Conservation (phyloP, 345 rosid species). For the Carallia pectinifolia region DNA sequence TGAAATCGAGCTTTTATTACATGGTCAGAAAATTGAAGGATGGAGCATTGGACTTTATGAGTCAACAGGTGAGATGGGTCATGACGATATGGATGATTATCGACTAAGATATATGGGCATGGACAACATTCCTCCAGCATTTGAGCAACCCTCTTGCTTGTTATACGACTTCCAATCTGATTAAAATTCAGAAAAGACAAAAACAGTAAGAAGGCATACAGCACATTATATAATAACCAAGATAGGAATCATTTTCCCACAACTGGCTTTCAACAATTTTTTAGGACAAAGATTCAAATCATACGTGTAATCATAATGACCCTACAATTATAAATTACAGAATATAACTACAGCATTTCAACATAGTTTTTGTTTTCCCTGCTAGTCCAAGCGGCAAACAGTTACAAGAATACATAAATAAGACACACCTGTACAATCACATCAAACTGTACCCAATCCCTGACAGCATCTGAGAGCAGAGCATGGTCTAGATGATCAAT, state of each 20-base stretch:
- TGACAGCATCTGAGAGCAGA: constrained; percentile 67
- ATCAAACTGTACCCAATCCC: constrained; percentile 55
- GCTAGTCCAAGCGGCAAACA: not conserved
- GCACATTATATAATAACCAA: not conserved
- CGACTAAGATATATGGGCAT: constrained; percentile 71
- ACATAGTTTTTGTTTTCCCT: not conserved
- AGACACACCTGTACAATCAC: constrained; percentile 73
- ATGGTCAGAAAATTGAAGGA: constrained; percentile 55
- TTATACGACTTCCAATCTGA: constrained; percentile 90
- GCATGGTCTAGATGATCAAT: constrained; percentile 88
- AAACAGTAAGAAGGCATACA: constrained; percentile 17
- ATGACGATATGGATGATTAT: constrained; percentile 76
- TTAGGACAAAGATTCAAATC: too few relatives aligned
- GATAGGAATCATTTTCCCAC: too few relatives aligned
- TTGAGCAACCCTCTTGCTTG: constrained; percentile 77
- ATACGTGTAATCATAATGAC: too few relatives aligned
- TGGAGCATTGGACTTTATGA: constrained; percentile 77
- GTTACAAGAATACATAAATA: not conserved
- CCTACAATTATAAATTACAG: not conserved
- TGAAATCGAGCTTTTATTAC: constrained; percentile 49
- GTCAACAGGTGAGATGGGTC: constrained; percentile 93
- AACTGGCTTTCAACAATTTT: too few relatives aligned
- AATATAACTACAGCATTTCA: not conserved
- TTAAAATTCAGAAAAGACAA: constrained; percentile 25
- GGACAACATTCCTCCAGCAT: constrained; percentile 75